A percentile compares a stretch with the other conserved stretches of the same genome.
These are phyloP conservation scores for Chlorella vulgaris DNA, from an alignment of 139 green algal genomes.

Conservation along the genomic window DNA sequence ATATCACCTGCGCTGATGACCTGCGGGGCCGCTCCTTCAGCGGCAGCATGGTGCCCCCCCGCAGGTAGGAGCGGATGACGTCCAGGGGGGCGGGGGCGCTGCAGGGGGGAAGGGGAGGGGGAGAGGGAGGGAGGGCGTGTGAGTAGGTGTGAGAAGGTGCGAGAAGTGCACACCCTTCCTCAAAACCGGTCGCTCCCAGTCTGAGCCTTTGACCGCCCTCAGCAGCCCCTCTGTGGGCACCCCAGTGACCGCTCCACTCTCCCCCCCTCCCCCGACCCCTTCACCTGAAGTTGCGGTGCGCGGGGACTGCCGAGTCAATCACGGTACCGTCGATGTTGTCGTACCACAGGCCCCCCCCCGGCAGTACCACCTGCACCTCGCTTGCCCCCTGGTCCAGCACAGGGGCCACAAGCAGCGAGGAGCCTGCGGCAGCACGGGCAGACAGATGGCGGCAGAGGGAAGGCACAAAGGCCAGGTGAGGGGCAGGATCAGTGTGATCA, in stretches of 20 bases:
- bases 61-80: conserved; percentile 77
- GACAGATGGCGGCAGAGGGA: background rate
- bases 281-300: conserved; percentile 19
- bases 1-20: conserved; percentile 11
- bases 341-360: conserved; percentile 62
- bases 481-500: background rate
- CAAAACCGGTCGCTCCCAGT: background rate
- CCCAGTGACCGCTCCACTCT: background rate
- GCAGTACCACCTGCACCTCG: conserved; percentile 51
- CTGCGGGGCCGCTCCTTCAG: conserved; percentile 75
- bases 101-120: background rate
- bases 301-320: background rate
- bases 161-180: background rate
- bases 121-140: background rate
- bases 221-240: background rate
- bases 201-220: background rate
- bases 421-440: conserved; percentile 44
- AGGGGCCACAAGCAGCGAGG: conserved; percentile 67
- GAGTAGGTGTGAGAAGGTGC: background rate
- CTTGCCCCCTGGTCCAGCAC: conserved; percentile 63
- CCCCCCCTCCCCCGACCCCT: background rate
- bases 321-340: conserved; percentile 46
- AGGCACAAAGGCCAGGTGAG: background rate
- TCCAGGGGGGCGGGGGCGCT: conserved; percentile 75
- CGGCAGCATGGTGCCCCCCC: conserved; percentile 85